Evolutionary conservation across 768 basidiomycete genomes (phyloP), one percentile per base, ranked within the genome.

Genomic region (Suillus clintonianus): DNA sequence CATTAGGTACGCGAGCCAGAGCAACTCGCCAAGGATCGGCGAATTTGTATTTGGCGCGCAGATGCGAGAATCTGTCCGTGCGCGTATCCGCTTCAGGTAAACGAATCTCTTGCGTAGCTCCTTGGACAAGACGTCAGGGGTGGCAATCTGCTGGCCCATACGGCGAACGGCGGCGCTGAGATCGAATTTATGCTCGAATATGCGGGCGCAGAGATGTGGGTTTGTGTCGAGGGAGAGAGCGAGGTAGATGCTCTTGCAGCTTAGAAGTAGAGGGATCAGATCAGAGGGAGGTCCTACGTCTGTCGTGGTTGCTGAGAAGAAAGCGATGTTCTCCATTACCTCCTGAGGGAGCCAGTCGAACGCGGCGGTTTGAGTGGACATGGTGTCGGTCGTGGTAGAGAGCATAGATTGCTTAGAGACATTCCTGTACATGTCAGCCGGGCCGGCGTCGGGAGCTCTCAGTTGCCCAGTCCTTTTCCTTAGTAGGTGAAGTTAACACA

Each of bases 321-420:
- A 88, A 1, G 91, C 91, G 68, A 96, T 88, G 58, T 87, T 86
- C 71, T 94, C 89, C 51, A 95, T 81, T 43, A 95, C 82, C 75
- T 95, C 94, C 64, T 84, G 85, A 15, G 93, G 93, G 50, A 95
- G 76, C 7, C 75, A 42, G 45, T 37, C 53, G 59, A 57, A 37
- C 48, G 42, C 13, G 65, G 51, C 67, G 72, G 72, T n/a, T 34
- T 53, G 42, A 22, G 24, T 22, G 24, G 39, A 17, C 34, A 62
- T 27, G 39, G 41, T 30, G 32, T 59, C 32, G 48, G 9, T 60
- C 5, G 27, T 39, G 45, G 30, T 14, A 24, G 41, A 19, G 24
- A 62, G 34, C 14, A 42, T n/a, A 10, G 30, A 19, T 53, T 53
- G 51, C 27, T 51, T 19, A 5, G 14, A 14, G 11, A 30, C 6